Conservation (phyloP, 2,329 filamentous ascomycete genomes). For the Talaromyces sp. region DNA sequence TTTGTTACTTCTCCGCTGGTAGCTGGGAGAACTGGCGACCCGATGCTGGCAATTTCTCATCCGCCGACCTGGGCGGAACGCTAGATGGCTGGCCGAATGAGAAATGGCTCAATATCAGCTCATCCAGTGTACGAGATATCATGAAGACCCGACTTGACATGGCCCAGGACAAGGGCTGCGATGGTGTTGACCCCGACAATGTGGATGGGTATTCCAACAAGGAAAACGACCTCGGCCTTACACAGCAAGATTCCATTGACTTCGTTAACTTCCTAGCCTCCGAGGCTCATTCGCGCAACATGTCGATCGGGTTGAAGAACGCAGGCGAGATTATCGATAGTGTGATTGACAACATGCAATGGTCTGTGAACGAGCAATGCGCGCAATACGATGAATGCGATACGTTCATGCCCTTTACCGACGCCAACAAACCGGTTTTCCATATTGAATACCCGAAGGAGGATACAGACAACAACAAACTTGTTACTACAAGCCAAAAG, state of each 20-base stretch:
- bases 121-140: slow-evolving; percentile 56
- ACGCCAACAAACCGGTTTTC: slow-evolving; percentile 63
- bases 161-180: slow-evolving; percentile 59
- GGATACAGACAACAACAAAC: slow-evolving; percentile 28
- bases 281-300: slow-evolving; percentile 49
- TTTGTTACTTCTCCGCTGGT: slow-evolving; percentile 73
- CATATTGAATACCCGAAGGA: slow-evolving; percentile 66
- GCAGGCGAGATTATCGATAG: slow-evolving; percentile 54
- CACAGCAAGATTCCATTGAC: slow-evolving; percentile 46
- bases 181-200: slow-evolving; percentile 68
- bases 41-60: slow-evolving; percentile 53
- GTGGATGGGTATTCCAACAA: slow-evolving; percentile 63
- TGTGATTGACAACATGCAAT: slow-evolving; percentile 54
- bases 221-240: slow-evolving; percentile 59
- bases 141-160: slow-evolving; percentile 59
- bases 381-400: slow-evolving; percentile 57
- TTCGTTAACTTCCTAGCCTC: slow-evolving; percentile 59
- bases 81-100: slow-evolving; percentile 64
- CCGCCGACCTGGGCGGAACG: slow-evolving; percentile 53
- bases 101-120: slow-evolving; percentile 60
- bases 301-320: slow-evolving; percentile 67
- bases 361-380: slow-evolving; percentile 68
- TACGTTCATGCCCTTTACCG: slow-evolving; percentile 55
- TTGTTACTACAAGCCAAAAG: slow-evolving; percentile 31
- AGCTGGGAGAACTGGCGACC: slow-evolving; percentile 61